Evolutionary conservation across 2,329 filamentous ascomycete species (phyloP).

Genomic region (Curvularia verruculosa): DNA sequence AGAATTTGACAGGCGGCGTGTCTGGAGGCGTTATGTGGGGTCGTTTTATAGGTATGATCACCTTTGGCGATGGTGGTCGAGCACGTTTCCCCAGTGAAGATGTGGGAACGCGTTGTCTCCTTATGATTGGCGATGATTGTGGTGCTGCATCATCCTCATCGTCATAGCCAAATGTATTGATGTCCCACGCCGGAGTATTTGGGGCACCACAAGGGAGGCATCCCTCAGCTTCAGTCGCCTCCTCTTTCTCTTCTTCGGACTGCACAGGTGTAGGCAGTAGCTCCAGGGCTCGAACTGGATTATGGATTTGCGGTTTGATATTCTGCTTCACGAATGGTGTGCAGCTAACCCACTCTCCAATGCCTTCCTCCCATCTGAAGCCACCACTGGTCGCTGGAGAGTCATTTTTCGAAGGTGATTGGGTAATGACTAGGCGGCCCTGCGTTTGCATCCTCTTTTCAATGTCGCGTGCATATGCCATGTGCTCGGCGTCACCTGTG

Average conservation of each 20-base stretch:
- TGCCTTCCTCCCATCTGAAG: slow-evolving; percentile 54
- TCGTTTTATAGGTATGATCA: slow-evolving; percentile 36
- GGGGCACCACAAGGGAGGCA: background rate
- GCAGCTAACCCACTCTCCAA: slow-evolving; percentile 54
- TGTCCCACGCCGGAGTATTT: slow-evolving; percentile 18
- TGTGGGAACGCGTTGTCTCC: slow-evolving; percentile 9
- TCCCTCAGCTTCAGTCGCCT: slow-evolving; percentile 24
- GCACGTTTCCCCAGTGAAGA: slow-evolving; percentile 32
- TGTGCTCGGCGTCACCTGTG: slow-evolving; percentile 34
- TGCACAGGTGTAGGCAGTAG: slow-evolving; percentile 37
- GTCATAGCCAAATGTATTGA: slow-evolving; percentile 17
- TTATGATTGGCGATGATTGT: slow-evolving; percentile 38
- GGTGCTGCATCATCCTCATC: slow-evolving; percentile 25
- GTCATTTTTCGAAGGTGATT: slow-evolving; percentile 38
- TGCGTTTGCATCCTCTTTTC: slow-evolving; percentile 41
- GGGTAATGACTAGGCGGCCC: slow-evolving; percentile 34
- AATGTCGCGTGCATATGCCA: slow-evolving; percentile 37
- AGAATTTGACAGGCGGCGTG: slow-evolving; percentile 21
- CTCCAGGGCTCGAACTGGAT: slow-evolving; percentile 28
- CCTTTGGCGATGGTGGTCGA: slow-evolving; percentile 34
- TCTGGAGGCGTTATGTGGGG: slow-evolving; percentile 24
- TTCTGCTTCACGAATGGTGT: slow-evolving; percentile 46
- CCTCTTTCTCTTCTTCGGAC: slow-evolving; percentile 27
- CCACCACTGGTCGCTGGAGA: slow-evolving; percentile 36
- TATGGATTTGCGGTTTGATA: slow-evolving; percentile 18